Percentiles rank a stretch among this genome's conserved stretches.
Conservation (phyloP, 441 rosid genomes). For the Pelargonium cotyledonis region DNA sequence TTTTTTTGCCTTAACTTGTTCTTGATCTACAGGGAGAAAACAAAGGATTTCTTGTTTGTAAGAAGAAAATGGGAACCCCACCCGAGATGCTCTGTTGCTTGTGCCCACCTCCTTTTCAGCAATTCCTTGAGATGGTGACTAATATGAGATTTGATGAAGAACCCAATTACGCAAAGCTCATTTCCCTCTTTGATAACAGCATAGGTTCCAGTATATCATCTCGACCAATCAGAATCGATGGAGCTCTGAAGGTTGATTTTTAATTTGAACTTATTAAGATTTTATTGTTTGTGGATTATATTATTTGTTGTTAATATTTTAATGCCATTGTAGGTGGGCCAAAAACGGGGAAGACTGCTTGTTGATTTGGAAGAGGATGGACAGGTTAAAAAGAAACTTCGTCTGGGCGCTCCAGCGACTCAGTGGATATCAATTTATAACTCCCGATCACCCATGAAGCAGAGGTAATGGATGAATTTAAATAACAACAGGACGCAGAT, state of each 20-base stretch:
- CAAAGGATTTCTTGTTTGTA: conserved; percentile 85
- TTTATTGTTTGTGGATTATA: neutral
- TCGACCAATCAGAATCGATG: conserved; percentile 45
- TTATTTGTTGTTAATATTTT: conserved; percentile 9
- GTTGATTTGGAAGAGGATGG: conserved; percentile 37
- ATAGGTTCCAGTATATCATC: conserved; percentile 32
- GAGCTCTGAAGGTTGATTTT: conserved; percentile 44
- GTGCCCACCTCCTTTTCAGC: conserved; percentile 48
- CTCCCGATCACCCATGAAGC: conserved; percentile 48
- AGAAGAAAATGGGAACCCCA: conserved; percentile 77
- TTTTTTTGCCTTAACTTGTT: conserved; percentile 1
- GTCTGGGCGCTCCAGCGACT: conserved; percentile 47
- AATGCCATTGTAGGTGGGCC: conserved; percentile 35
- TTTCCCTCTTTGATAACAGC: conserved; percentile 43
- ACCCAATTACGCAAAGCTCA: conserved; percentile 47
- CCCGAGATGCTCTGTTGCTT: conserved; percentile 45
- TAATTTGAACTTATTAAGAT: neutral
- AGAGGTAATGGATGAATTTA: conserved; percentile 28
- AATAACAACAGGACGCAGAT: neutral
- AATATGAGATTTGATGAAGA: conserved; percentile 60
- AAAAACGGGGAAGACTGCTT: conserved; percentile 41
- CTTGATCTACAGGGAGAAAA: conserved; percentile 59
- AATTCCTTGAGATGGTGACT: conserved; percentile 47
- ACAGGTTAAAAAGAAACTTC: conserved; percentile 42
- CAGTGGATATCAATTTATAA: conserved; percentile 60